Evolutionary conservation across 2,329 filamentous ascomycete species (phyloP).

Genomic region (Colletotrichum sp.): DNA sequence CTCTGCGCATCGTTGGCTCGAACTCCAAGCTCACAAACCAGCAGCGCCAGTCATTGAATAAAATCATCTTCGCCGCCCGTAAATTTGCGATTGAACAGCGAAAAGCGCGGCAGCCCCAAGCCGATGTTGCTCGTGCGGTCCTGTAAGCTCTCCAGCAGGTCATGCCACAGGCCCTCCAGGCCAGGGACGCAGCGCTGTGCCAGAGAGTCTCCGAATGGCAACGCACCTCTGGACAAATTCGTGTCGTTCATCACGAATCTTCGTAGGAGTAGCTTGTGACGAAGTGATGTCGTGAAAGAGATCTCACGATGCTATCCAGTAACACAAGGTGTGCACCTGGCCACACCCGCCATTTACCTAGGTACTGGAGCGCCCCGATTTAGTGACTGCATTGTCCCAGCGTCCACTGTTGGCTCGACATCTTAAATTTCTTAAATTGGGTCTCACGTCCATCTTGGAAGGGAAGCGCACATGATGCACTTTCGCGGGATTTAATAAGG

Average conservation of each 20-base stretch:
- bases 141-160: background rate
- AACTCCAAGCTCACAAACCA: background rate
- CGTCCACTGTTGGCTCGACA: background rate
- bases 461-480: background rate
- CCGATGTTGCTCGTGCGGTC: background rate
- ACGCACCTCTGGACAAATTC: background rate
- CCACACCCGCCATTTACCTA: background rate
- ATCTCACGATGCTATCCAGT: background rate
- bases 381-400: background rate
- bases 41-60: background rate
- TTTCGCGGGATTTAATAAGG: background rate
- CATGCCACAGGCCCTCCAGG: background rate
- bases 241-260: background rate
- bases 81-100: background rate
- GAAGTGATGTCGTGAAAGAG: background rate
- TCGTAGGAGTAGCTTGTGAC: background rate
- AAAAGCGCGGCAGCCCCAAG: background rate
- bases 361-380: background rate
- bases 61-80: background rate
- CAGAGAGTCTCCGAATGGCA: background rate
- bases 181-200: background rate
- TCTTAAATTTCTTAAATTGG: too few species aligned
- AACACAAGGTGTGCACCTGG: background rate
- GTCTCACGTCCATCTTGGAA: background rate
- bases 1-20: background rate